A percentile compares a stretch with the other conserved stretches of the same genome.
phyloP scores from a whole-genome alignment of 2,329 filamentous ascomycete species.

The Beauveria rudraprayagi region DNA sequence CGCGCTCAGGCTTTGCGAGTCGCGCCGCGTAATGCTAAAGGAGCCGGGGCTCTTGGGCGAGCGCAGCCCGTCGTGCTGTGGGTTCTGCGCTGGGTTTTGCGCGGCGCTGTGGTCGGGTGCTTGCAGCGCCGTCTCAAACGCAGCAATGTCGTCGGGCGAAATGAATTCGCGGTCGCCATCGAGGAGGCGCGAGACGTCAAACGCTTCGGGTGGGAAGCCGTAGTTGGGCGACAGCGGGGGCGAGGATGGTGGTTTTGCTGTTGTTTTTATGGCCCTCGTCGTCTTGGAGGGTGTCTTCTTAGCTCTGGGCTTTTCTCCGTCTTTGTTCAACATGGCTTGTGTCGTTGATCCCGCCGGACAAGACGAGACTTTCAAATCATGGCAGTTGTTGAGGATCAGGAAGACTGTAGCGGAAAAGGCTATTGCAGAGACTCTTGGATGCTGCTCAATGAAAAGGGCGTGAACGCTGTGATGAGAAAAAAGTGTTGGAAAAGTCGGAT shows the following conservation, averaged over 20 bases:
- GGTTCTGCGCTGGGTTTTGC: background rate
- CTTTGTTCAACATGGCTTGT: constrained; percentile 1
- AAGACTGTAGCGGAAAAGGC: background rate
- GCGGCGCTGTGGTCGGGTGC: constrained; percentile 65
- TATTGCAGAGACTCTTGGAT: background rate
- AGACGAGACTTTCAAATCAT: constrained; percentile 1
- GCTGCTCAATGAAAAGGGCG: background rate
- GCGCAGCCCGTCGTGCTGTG: constrained; percentile 26
- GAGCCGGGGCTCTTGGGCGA: constrained; percentile 34
- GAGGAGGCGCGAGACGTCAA: constrained; percentile 64
- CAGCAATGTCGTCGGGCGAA: constrained; percentile 59
- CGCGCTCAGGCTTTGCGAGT: constrained; percentile 23
- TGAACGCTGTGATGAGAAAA: background rate
- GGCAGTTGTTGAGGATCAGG: background rate
- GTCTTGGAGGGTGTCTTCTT: background rate
- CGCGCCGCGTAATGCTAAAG: constrained; percentile 34
- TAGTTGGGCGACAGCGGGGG: constrained; percentile 25
- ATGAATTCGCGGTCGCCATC: constrained; percentile 76
- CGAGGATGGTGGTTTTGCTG: background rate
- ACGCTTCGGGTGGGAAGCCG: constrained; percentile 55
- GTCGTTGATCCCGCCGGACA: background rate
- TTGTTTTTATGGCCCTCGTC: background rate
- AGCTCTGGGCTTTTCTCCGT: background rate
- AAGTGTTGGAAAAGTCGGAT: background rate
- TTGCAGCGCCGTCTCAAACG: constrained; percentile 75